Percentiles rank a stretch among this genome's conserved stretches.
phyloP scores from a whole-genome alignment of 2,329 filamentous ascomycete species.

The Trichoderma pleuroti region DNA sequence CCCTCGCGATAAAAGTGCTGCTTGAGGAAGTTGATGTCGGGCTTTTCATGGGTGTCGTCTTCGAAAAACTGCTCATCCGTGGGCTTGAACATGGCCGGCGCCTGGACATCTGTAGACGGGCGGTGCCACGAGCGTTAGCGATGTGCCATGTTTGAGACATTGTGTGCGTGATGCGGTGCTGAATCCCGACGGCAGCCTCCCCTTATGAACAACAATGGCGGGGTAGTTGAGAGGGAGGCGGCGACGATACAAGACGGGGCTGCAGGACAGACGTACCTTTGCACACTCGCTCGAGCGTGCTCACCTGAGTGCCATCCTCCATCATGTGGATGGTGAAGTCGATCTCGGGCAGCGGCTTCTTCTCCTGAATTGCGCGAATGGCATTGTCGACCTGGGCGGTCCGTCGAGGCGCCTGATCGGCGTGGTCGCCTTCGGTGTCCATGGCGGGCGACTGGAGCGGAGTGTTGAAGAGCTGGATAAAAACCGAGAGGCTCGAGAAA shows the following conservation, averaged over 20 bases:
- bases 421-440: slow-evolving; percentile 45
- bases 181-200: not conserved
- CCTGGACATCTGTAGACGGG: slow-evolving; percentile 78
- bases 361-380: slow-evolving; percentile 86
- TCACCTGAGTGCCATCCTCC: slow-evolving; percentile 96
- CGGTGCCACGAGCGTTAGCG: slow-evolving; percentile 20
- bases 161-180: not conserved
- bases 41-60: slow-evolving; percentile 79
- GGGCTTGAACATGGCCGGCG: slow-evolving; percentile 87
- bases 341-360: slow-evolving; percentile 95
- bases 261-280: slow-evolving; percentile 68
- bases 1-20: slow-evolving; percentile 98
- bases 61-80: slow-evolving; percentile 94
- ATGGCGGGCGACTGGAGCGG: slow-evolving; percentile 36
- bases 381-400: slow-evolving; percentile 77
- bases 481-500: not conserved
- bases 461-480: slow-evolving; percentile 17
- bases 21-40: slow-evolving; percentile 90
- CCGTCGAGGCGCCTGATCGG: slow-evolving; percentile 39
- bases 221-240: slow-evolving; percentile 13
- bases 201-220: slow-evolving; percentile 15
- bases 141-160: not conserved
- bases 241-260: not conserved
- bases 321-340: slow-evolving; percentile 98
- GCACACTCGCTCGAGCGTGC: slow-evolving; percentile 91